Percentiles rank a stretch among this genome's conserved stretches.
These are phyloP conservation scores for Tylopilus sp. DNA, from an alignment of 768 basidiomycete genomes.

Conservation along the genomic window DNA sequence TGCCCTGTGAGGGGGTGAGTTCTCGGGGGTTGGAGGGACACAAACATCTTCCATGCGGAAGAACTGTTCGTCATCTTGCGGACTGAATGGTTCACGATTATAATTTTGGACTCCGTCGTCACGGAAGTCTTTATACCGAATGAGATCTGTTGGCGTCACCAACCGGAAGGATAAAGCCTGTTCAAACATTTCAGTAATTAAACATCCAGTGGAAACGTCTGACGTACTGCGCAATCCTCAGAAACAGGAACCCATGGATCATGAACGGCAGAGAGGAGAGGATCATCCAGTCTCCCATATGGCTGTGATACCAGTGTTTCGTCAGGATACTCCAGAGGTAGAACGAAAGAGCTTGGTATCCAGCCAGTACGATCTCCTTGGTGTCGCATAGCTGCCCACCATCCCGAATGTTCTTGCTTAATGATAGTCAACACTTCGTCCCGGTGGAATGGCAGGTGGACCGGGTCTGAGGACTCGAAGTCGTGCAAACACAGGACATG, in stretches of 20 bases:
- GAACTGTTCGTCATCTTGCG: conserved; percentile 7
- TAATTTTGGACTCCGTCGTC: background rate
- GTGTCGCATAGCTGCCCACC: conserved; percentile 75
- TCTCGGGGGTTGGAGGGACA: conserved; percentile 32
- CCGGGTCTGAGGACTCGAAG: conserved; percentile 58
- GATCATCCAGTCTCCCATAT: conserved; percentile 6
- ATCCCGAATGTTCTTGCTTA: conserved; percentile 67
- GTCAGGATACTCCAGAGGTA: conserved; percentile 49
- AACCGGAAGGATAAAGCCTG: conserved; percentile 17
- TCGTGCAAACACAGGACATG: conserved; percentile 62
- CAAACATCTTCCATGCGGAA: background rate
- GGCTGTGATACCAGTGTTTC: conserved; percentile 38
- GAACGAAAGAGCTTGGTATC: conserved; percentile 74
- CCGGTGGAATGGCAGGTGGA: conserved; percentile 59
- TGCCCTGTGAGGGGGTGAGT: conserved; percentile 17
- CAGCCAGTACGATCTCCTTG: conserved; percentile 59
- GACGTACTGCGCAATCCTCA: conserved; percentile 16
- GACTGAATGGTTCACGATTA: conserved; percentile 5
- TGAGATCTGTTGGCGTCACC: conserved; percentile 17
- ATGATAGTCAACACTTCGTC: conserved; percentile 68
- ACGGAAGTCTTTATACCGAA: conserved; percentile 6
- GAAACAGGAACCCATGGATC: conserved; percentile 21
- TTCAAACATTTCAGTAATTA: conserved; percentile 7
- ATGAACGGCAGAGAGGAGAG: conserved; percentile 12
- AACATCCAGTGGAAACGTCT: background rate